Base-by-base conservation (phyloP, 768 basidiomycete species). In the Sistotremastrum suecicum region DNA sequence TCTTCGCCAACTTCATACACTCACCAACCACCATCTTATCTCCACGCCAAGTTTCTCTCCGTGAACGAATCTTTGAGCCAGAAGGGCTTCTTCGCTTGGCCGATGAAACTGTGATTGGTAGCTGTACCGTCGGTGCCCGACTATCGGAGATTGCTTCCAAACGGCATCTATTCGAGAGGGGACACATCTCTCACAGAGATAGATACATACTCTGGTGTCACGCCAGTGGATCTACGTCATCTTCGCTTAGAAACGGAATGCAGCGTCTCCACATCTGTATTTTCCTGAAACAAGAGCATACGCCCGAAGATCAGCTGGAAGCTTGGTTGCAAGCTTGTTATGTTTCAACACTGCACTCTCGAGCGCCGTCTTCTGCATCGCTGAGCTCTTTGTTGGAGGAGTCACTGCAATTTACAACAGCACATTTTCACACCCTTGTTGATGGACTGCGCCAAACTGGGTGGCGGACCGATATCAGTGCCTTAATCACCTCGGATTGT, bases 171-270 rank as follows among this genome's bases (percentile, higher is more conserved):
- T 50, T 30, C 48, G 31, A 4, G 34, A 29, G 9, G 33, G 56
- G 11, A 37, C 44, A 62, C 3, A 45, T 71, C 9, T 74, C 74
- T 50, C 48, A 52, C 7, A 49, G 60, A 9, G 72, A 78, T 51
- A 60, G 60, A 43, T 82, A 76, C 50, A 53, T 77, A 12, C 53
- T 82, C 30, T 79, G 76, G 68, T 70, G 72, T 56, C 68, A 68
- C 49, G 51, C 52, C 42, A 45, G 47, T 2, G 20, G 20, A 20
- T 35, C 33, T 39, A 11, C 37, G 60, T 48, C 40, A 52, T 66
- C 11, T 34, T 34, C 45, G 46, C 35, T 20, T 5, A 28, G 28
- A n/a, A 34, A 33, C 29, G 10, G 5, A 8, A 29, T 46, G 5
- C 55, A 60, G 2, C 62, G 58, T 20, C 48, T 75, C 3, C 65